Percentiles rank a stretch among this genome's conserved stretches.
These are phyloP conservation scores for Alternaria hordeiaustralica DNA, from an alignment of 2,329 filamentous ascomycete species.

Conservation along the genomic window DNA sequence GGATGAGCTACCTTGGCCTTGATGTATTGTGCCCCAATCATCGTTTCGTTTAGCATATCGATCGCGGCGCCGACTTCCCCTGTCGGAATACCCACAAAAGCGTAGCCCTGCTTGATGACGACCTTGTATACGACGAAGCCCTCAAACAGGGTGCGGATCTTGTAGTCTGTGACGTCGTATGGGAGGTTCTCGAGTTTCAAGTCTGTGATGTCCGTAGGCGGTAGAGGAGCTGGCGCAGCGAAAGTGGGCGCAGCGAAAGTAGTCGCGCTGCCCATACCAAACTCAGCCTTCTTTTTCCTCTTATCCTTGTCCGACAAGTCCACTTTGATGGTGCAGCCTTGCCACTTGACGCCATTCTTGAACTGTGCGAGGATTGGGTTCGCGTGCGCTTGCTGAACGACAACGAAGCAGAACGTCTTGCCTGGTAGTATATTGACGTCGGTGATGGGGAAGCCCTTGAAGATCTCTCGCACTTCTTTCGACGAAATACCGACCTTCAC, in stretches of 20 bases:
- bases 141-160: background rate
- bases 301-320: background rate
- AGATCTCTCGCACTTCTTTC: background rate
- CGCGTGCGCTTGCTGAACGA: background rate
- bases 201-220: background rate
- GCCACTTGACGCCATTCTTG: background rate
- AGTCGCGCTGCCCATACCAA: background rate
- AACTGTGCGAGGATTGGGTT: background rate
- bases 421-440: background rate
- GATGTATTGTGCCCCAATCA: background rate
- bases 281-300: background rate
- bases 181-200: background rate
- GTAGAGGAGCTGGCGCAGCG: background rate
- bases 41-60: background rate
- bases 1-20: background rate
- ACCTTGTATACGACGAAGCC: background rate
- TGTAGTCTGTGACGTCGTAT: background rate
- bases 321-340: background rate
- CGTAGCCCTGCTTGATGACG: background rate
- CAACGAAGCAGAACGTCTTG: background rate
- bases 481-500: background rate
- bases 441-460: background rate
- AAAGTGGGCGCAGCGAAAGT: rapidly evolving
- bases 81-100: background rate
- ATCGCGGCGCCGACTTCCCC: background rate